Percentiles rank a stretch among this genome's conserved stretches.
These are phyloP conservation scores for Xerophyta viscosa DNA, from an alignment of 106 monocot genomes.

Conservation along the genomic window DNA sequence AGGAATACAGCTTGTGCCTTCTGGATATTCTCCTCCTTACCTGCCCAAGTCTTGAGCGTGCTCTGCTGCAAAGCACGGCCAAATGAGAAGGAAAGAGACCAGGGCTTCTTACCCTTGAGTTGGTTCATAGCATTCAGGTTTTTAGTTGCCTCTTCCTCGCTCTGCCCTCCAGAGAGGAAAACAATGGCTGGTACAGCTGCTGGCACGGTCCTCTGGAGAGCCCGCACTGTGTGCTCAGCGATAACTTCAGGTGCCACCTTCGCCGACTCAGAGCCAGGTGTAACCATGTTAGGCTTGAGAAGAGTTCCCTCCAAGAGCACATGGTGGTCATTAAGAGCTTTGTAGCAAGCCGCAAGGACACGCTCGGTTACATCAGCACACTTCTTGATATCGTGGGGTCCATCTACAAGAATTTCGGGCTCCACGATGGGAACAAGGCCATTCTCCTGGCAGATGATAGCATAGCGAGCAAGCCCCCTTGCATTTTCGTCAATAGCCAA, in stretches of 20 bases:
- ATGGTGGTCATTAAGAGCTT: constrained; percentile 6
- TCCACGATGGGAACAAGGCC: neutral
- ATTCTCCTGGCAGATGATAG: too few species aligned
- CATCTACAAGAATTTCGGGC: constrained; percentile 2
- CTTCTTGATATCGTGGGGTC: constrained; percentile 4
- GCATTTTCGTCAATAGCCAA: neutral
- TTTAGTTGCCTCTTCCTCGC: constrained; percentile 21
- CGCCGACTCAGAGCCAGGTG: neutral
- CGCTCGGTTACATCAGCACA: too few species aligned
- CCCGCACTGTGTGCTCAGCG: constrained; percentile 13
- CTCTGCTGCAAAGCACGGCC: constrained; percentile 19
- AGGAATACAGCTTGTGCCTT: constrained; percentile 14
- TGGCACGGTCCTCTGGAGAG: constrained; percentile 19
- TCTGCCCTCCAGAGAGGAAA: constrained; percentile 25
- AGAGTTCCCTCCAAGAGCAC: constrained; percentile 6
- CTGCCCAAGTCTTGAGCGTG: constrained; percentile 19
- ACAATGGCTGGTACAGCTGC: constrained; percentile 21
- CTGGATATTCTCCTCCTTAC: constrained; percentile 20
- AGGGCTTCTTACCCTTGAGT: constrained; percentile 14
- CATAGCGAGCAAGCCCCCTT: neutral
- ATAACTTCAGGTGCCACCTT: constrained; percentile 13
- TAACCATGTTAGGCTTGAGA: constrained; percentile 1
- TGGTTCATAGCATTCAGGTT: too few species aligned
- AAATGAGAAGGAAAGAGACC: constrained; percentile 22
- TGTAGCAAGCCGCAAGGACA: constrained; percentile 5